A percentile compares a stretch with the other conserved stretches of the same genome.
phyloP scores from a whole-genome alignment of 768 basidiomycete genomes.

The Auricularia cornea region DNA sequence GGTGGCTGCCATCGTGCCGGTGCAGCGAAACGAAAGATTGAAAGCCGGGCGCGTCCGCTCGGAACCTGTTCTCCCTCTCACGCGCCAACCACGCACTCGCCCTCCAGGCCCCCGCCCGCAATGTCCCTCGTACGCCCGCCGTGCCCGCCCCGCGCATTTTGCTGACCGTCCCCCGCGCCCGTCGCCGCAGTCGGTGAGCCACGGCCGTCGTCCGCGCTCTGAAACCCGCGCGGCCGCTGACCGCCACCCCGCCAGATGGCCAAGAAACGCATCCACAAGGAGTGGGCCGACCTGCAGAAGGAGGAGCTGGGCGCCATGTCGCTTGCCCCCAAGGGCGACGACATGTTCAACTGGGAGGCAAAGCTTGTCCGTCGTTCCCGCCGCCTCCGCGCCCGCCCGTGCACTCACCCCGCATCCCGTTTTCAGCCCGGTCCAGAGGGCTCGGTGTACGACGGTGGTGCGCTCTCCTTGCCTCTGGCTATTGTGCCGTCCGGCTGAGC shows the following conservation, averaged over 20 bases:
- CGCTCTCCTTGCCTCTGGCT: background rate
- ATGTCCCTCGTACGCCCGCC: background rate
- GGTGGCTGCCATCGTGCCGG: background rate
- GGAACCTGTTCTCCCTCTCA: background rate
- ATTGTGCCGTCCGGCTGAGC: background rate
- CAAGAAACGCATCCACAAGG: constrained; percentile 75
- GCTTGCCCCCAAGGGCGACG: constrained; percentile 51
- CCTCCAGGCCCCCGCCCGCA: no score
- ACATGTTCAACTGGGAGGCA: constrained; percentile 66
- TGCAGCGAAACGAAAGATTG: background rate
- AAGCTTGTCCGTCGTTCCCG: constrained; percentile 30
- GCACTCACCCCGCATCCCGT: background rate
- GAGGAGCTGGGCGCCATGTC: constrained; percentile 72
- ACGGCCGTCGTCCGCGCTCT: background rate
- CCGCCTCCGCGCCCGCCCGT: background rate
- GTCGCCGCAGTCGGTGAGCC: background rate
- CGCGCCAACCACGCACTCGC: no score
- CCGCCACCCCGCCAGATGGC: constrained; percentile 37
- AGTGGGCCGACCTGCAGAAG: constrained; percentile 71
- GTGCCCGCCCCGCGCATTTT: background rate
- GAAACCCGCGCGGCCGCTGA: background rate
- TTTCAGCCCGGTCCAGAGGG: constrained; percentile 63
- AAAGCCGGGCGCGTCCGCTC: background rate
- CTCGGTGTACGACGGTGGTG: constrained; percentile 68
- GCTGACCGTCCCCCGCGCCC: background rate